Base-by-base conservation (phyloP, 1,284 basidiomycete genomes). In the Irpex sp. region DNA sequence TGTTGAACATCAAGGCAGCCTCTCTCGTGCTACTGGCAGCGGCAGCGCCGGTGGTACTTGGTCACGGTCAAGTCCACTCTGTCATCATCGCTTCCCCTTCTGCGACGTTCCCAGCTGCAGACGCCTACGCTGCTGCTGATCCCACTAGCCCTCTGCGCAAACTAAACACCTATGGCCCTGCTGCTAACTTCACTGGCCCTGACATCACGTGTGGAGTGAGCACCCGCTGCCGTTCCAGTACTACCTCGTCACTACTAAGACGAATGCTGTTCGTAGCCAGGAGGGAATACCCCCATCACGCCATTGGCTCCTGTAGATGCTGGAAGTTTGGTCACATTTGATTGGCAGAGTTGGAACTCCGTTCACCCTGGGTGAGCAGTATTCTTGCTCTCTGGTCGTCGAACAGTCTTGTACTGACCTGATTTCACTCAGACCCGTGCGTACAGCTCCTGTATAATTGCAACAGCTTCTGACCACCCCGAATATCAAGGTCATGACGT, bases 111-210 rank as follows among this genome's bases (percentile, higher is more conserved):
- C 52, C 62, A 21, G 69, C 65, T 34, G 65, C 68, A 15, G 66
- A 69, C 58, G 68, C 68, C 17, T 69, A 69, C 58, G 59, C 52
- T 26, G 57, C 65, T n/a, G 65, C 63, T 1, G 66, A 69, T 57
- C 62, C 66, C 2, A 62, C 54, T 21, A 67, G 66, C 51, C 66
- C 68, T 8, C 34, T 69, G 48, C 63, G 68, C 37, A 67, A 69
- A 56, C 62, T 69, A n/a, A 65, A 67, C 55, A 69, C 66, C 13
- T 69, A 69, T 58, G 68, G 68, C 15, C 65, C 65, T 52, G 67
- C 62, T 17, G 64, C 66, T 8, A 62, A 69, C 57, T 67, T 67
- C 49, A 69, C 65, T 11, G 59, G 59, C 17, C 51, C 64, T 2
- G 63, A 64, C 26, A 63, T 69, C 49, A 69, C 68, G 11, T 69